Percentiles rank a stretch among this genome's conserved stretches.
These are phyloP conservation scores for Boletales sp. DNA, from an alignment of 768 basidiomycete genomes.

Conservation along the genomic window DNA sequence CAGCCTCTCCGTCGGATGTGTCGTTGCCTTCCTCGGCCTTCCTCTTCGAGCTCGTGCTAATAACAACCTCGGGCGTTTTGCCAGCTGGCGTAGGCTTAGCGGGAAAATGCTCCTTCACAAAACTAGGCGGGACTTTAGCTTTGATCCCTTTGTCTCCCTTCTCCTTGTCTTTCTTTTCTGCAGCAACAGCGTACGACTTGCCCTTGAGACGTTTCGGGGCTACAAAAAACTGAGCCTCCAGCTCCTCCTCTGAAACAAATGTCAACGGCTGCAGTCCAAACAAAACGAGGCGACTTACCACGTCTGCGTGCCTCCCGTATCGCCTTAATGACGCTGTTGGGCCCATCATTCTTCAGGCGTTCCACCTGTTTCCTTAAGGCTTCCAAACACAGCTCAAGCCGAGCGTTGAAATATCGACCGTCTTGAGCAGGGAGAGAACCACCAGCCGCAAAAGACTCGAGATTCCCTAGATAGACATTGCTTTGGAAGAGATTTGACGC, in stretches of 20 bases:
- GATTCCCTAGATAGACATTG: conserved; percentile 68
- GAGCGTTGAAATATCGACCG: conserved; percentile 87
- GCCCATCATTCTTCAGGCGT: conserved; percentile 60
- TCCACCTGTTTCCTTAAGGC: conserved; percentile 65
- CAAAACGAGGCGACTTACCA: conserved; percentile 39
- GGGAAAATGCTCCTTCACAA: conserved; percentile 21
- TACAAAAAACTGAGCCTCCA: conserved; percentile 41
- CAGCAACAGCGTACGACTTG: conserved; percentile 65
- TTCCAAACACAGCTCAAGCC: conserved; percentile 59
- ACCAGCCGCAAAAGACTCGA: conserved; percentile 65
- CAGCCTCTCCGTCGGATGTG: conserved; percentile 29
- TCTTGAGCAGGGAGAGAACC: conserved; percentile 71
- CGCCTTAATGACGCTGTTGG: conserved; percentile 55
- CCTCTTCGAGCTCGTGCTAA: conserved; percentile 31
- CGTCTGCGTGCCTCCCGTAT: conserved; percentile 60
- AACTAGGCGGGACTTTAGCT: conserved; percentile 9
- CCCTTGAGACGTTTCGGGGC: conserved; percentile 72
- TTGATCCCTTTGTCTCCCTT: neutral
- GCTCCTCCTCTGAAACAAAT: conserved; percentile 44
- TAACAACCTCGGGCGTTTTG: conserved; percentile 55
- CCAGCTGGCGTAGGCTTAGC: conserved; percentile 37
- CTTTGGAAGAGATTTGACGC: conserved; percentile 87
- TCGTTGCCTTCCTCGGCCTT: conserved; percentile 15
- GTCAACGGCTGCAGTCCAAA: neutral
- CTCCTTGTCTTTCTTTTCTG: conserved; percentile 32